Conservation (phyloP, 495 filamentous ascomycete genomes). For the Xylaria curta region DNA sequence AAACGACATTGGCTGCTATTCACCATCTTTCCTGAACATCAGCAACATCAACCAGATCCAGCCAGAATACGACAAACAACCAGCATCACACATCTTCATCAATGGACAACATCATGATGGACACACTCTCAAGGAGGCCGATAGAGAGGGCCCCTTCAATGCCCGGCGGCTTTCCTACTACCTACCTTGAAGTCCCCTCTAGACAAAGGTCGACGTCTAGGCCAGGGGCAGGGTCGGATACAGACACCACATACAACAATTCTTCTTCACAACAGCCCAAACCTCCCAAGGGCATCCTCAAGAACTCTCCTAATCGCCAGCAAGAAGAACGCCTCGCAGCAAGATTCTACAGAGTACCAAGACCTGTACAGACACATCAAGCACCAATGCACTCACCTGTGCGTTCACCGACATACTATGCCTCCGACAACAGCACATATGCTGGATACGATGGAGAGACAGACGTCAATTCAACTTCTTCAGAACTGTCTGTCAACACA, state of each 20-base stretch:
- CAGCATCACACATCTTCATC: constrained; percentile 4
- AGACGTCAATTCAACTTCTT: constrained; percentile 52
- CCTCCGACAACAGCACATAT: constrained; percentile 39
- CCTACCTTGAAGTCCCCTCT: constrained; percentile 30
- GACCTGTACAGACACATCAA: constrained; percentile 25
- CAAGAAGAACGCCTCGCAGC: constrained; percentile 37
- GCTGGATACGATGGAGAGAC: constrained; percentile 40
- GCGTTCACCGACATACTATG: constrained; percentile 40
- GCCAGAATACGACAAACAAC: constrained; percentile 25
- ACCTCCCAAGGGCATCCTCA: constrained; percentile 40
- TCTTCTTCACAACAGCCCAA: constrained; percentile 16
- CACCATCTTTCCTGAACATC: constrained; percentile 17
- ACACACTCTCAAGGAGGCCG: not conserved
- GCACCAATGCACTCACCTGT: constrained; percentile 25
- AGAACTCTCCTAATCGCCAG: constrained; percentile 33
- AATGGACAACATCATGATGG: constrained; percentile 16
- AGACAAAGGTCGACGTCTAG: constrained; percentile 31
- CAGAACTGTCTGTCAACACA: constrained; percentile 53
- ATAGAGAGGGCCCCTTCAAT: constrained; percentile 27
- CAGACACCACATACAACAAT: constrained; percentile 25
- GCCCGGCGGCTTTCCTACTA: constrained; percentile 38
- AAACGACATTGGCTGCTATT: not conserved
- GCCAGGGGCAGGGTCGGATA: constrained; percentile 28
- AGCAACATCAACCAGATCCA: constrained; percentile 14
- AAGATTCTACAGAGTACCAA: constrained; percentile 40